Evolutionary conservation across 192 early-diverging fungal genomes (phyloP), one percentile per base, ranked within the genome.

Genomic region (Mortierella alpina): DNA sequence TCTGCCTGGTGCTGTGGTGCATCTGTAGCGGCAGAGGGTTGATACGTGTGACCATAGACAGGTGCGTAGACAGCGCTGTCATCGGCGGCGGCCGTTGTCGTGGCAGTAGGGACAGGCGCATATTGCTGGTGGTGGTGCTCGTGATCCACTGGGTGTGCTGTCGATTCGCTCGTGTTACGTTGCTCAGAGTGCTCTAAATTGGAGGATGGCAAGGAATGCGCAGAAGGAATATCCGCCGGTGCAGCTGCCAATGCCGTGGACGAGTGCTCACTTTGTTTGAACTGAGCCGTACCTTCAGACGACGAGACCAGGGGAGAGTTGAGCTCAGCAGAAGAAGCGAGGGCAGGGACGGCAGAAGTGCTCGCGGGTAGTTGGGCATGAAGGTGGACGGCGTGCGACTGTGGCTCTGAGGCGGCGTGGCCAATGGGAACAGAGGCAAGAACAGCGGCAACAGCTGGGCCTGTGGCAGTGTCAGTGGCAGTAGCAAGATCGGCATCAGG

Each of bases 171-270:
- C 20, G 49, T 40, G 23, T 41, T 54, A 6, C 22, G 44, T 9
- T 62, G 72, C 63, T 74, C 64, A 67, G 7, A 74, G 47, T 66
- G 72, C 72, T 74, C 72, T 67, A 62, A 74, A 74, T 74, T 66
- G 47, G 48, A 15, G 7, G 72, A 45, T 31, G 48, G n/a, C 15
- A 59, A 11, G 23, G 49, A 18, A 18, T 22, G 42, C n/a, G 59
- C 59, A 9, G 17, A 14, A 8, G 59, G 18, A 17, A 39, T 61
- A 15, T 12, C 7, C 9, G 58, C 41, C 14, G 60, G 20, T 4
- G 60, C 44, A 3, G 44, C 17, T 8, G 10, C 47, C 5, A 45
- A 13, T 31, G 61, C 31, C 15, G 56, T 14, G 23, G 22, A 20
- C 22, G 60, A 61, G 41, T 31, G 64, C 70, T 57, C 70, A 49